Evolutionary conservation across 2,329 filamentous ascomycete genomes (phyloP).

Genomic region (Elsinoe fawcettii): DNA sequence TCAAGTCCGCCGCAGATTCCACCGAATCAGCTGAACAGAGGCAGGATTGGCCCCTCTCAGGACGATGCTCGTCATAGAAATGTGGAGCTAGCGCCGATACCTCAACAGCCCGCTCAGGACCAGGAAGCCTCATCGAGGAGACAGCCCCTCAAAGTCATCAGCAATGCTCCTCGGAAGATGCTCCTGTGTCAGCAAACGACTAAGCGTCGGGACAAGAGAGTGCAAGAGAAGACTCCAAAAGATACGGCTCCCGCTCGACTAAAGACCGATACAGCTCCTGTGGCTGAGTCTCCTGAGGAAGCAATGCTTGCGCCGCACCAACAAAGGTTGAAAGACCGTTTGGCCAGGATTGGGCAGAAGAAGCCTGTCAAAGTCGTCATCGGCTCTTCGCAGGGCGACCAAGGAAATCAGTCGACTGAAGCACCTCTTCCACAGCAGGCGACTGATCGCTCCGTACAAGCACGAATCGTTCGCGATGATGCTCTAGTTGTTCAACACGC

Average conservation of each 20-base stretch:
- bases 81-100: not conserved
- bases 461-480: not conserved
- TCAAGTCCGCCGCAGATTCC: not conserved
- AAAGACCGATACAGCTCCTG: slow-evolving; percentile 7
- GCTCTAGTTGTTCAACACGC: not conserved
- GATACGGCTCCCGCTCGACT: slow-evolving; percentile 16
- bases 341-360: slow-evolving; percentile 26
- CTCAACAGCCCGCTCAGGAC: not conserved
- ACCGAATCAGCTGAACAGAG: slow-evolving; percentile 1
- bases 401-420: not conserved
- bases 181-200: slow-evolving; percentile 36
- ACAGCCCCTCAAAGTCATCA: slow-evolving; percentile 33
- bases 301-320: slow-evolving; percentile 18
- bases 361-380: slow-evolving; percentile 15
- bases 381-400: not conserved
- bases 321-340: slow-evolving; percentile 24
- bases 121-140: slow-evolving; percentile 1
- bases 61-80: not conserved
- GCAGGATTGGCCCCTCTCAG: no score
- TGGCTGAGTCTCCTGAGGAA: slow-evolving; percentile 18
- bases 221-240: slow-evolving; percentile 14
- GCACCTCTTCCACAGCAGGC: not conserved
- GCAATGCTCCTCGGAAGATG: slow-evolving; percentile 34
- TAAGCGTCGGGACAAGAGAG: slow-evolving; percentile 8
- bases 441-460: not conserved